Conservation (phyloP, 2,329 filamentous ascomycete species). For the Fusarium goolgardi region DNA sequence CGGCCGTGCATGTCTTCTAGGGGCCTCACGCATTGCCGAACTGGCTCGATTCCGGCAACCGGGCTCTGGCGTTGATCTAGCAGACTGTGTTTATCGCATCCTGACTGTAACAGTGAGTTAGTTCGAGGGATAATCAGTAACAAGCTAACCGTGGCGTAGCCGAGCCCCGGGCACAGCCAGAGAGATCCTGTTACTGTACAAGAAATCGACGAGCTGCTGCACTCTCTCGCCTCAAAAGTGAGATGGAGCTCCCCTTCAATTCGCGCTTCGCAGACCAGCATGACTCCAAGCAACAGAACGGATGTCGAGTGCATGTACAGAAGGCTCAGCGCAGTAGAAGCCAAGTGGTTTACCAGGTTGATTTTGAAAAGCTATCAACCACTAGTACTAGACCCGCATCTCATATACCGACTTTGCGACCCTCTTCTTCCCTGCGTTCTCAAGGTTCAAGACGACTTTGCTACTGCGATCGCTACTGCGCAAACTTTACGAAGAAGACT, state of each 20-base stretch:
- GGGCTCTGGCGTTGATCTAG: constrained; percentile 73
- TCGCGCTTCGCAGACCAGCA: constrained; percentile 52
- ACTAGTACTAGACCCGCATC: constrained; percentile 67
- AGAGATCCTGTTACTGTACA: constrained; percentile 70
- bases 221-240: constrained; percentile 74
- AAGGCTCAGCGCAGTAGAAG: constrained; percentile 73
- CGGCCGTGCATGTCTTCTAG: constrained; percentile 72
- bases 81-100: constrained; percentile 74
- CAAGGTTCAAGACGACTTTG: constrained; percentile 75
- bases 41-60: constrained; percentile 71
- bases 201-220: constrained; percentile 75
- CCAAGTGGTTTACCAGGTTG: constrained; percentile 88
- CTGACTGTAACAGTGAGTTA: constrained; percentile 68
- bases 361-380: constrained; percentile 82
- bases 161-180: constrained; percentile 53
- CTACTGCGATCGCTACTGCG: constrained; percentile 67
- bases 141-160: constrained; percentile 51
- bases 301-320: constrained; percentile 68
- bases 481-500: constrained; percentile 47
- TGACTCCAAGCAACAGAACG: constrained; percentile 51
- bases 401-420: constrained; percentile 72
- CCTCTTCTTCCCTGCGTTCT: constrained; percentile 76
- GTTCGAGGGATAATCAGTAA: background rate
- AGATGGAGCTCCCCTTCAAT: constrained; percentile 77
- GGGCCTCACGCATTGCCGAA: constrained; percentile 68